Evolutionary conservation across 345 rosid species (phyloP).

Genomic region (Linum lewisii): DNA sequence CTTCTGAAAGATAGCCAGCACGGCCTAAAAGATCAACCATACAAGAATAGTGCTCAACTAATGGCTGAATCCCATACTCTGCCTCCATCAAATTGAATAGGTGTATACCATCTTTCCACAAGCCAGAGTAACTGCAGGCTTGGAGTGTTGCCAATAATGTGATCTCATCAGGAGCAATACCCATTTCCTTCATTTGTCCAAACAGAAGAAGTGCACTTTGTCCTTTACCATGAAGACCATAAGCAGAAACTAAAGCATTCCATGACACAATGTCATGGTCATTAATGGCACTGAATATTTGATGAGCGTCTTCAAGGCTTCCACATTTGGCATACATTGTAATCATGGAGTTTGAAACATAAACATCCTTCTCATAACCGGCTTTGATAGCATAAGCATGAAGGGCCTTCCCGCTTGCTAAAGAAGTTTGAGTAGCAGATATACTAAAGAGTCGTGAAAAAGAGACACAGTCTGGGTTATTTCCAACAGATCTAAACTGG

Average conservation of each 20-base stretch:
- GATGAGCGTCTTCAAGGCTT: constrained; percentile 15
- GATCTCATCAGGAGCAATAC: constrained; percentile 18
- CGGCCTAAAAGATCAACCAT: constrained; percentile 29
- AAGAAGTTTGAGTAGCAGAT: constrained; percentile 21
- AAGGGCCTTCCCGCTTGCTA: constrained; percentile 19
- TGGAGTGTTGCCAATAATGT: constrained; percentile 24
- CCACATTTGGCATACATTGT: constrained; percentile 34
- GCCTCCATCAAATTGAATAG: constrained; percentile 20
- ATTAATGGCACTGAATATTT: constrained; percentile 15
- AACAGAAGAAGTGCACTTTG: constrained; percentile 18
- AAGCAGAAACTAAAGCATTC: constrained; percentile 29
- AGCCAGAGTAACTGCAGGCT: constrained; percentile 24
- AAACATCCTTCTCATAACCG: constrained; percentile 17
- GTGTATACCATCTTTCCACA: constrained; percentile 20
- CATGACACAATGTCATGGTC: constrained; percentile 22
- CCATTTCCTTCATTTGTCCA: constrained; percentile 18
- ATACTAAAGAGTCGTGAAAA: constrained; percentile 24
- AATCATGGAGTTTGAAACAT: constrained; percentile 20
- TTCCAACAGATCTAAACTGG: constrained; percentile 15
- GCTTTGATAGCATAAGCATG: constrained; percentile 25
- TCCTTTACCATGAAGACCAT: constrained; percentile 26
- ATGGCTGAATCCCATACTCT: constrained; percentile 13
- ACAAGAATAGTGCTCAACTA: constrained; percentile 26
- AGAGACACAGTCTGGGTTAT: constrained; percentile 18
- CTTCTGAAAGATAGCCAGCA: constrained; percentile 18